A percentile compares a stretch with the other conserved stretches of the same genome.
Evolutionary conservation across 2,329 filamentous ascomycete species (phyloP).

Genomic region (Colletotrichum lupini): DNA sequence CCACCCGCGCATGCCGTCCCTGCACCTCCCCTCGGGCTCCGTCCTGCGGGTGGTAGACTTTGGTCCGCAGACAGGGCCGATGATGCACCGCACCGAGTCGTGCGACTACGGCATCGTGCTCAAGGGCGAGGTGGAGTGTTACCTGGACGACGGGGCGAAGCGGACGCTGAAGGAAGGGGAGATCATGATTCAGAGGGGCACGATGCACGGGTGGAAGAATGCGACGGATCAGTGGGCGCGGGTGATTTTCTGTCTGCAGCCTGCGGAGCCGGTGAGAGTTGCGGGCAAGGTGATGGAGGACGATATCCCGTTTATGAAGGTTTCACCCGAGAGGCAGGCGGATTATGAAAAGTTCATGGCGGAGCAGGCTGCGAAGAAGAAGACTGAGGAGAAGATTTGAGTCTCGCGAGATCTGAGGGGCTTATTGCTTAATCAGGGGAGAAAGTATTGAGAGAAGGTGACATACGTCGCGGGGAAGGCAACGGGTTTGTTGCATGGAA

Average conservation of each 20-base stretch:
- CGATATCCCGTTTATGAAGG: constrained; percentile 27
- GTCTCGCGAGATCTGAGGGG: no score
- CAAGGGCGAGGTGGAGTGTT: constrained; percentile 56
- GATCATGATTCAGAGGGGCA: constrained; percentile 57
- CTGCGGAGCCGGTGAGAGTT: constrained; percentile 48
- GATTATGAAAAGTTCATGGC: constrained; percentile 30
- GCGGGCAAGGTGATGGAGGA: constrained; percentile 31
- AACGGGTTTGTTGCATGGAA: no score
- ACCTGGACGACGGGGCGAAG: constrained; percentile 55
- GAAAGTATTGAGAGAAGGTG: no score
- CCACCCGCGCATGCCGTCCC: constrained; percentile 31
- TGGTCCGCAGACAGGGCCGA: constrained; percentile 27
- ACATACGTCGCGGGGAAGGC: no score
- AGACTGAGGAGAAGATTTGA: background rate
- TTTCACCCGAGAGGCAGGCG: constrained; percentile 28
- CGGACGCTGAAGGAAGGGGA: constrained; percentile 53
- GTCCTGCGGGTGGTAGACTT: constrained; percentile 37
- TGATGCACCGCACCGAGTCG: constrained; percentile 57
- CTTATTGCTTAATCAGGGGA: no score
- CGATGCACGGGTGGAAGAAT: constrained; percentile 49
- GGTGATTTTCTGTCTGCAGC: constrained; percentile 42
- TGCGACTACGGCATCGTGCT: constrained; percentile 60
- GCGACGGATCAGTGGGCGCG: constrained; percentile 33
- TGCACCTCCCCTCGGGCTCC: constrained; percentile 31
- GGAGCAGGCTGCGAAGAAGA: constrained; percentile 18